Percentiles rank a stretch among this genome's conserved stretches.
Evolutionary conservation across 331 rosid species (phyloP).

Genomic region (Cydonia oblonga): DNA sequence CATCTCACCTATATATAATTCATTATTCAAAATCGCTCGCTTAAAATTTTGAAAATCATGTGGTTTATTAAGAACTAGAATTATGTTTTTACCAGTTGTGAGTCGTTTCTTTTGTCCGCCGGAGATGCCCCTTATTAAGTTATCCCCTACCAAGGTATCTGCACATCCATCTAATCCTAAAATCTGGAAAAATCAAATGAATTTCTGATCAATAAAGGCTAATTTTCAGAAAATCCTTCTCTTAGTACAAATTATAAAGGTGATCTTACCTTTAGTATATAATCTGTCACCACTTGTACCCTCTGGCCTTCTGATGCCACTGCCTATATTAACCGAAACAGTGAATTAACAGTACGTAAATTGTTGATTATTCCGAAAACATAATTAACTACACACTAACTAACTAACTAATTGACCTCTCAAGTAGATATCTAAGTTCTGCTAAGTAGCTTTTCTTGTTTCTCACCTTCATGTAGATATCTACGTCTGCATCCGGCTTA

Average conservation of each 20-base stretch:
- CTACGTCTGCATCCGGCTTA: constrained; percentile 43
- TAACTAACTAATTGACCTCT: not conserved
- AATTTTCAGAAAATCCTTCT: not conserved
- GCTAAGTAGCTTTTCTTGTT: not conserved
- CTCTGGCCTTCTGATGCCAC: constrained; percentile 51
- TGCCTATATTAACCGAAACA: constrained; percentile 22
- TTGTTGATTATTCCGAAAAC: not conserved
- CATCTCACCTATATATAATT: constrained; percentile 45
- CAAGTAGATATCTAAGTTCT: not conserved
- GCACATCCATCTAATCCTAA: constrained; percentile 56
- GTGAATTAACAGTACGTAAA: not conserved
- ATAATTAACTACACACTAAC: not conserved
- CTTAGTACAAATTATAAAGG: not conserved
- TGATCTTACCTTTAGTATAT: constrained; percentile 45
- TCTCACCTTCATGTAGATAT: constrained; percentile 23
- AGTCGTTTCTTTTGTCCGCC: constrained; percentile 74
- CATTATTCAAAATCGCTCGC: too few relatives aligned
- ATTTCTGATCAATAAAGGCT: not conserved
- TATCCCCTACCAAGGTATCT: constrained; percentile 55
- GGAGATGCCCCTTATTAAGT: constrained; percentile 52
- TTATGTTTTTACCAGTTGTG: constrained; percentile 41
- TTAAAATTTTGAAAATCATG: too few relatives aligned
- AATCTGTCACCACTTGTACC: constrained; percentile 42
- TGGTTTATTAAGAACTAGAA: not conserved
- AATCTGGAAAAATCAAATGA: not conserved